Base-by-base conservation (phyloP, 345 rosid species). In the Lepidium africanum region DNA sequence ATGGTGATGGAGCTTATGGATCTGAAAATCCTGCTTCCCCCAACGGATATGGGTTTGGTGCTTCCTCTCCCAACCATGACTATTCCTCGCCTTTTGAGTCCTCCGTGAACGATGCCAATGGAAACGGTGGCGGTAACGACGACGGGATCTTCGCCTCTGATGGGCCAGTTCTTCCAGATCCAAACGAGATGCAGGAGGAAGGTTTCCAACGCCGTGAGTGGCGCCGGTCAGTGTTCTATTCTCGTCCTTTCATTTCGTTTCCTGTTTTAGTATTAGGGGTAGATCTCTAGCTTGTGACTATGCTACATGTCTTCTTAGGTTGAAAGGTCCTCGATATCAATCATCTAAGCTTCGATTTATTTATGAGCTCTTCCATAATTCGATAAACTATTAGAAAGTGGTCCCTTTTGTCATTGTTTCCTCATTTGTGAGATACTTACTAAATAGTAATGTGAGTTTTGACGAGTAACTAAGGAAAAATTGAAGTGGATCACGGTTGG, bases 151-250 rank as follows among this genome's bases (percentile, higher is more conserved):
- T 87, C 37, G 45, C 74, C 47, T 78, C 76, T 50, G 85, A 78
- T 19, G 93, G 85, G 0, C 88, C 92, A 0, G 4, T 78, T 27
- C 72, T 87, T 53, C 90, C 96, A 16, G 83, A 83, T 40, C 90
- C 88, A 6, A 76, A 32, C 21, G 80, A 86, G 68, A 89, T 89
- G 96, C 74, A 66, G 63, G 96, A 89, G 80, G 96, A 89, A 73
- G 82, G 90, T 11, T 73, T 73, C 32, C 84, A 78, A 13, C 81
- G 82, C 57, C 88, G 96, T 7, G 96, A 88, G 70, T 88, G 96
- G 92, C 83, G 88, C 69, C 85, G 96, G 89, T 88, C 17, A 76
- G 96, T 83, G 30, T 39, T 41, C 33, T 14, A 48, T 55, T 60
- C 63, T 70, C 52, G 5, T 21, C 43, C 10, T 39, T 47, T 37